Evolutionary conservation across 139 green algal species (phyloP), one percentile per base, ranked within the genome.

Genomic region (Diplosphaera chodatii): DNA sequence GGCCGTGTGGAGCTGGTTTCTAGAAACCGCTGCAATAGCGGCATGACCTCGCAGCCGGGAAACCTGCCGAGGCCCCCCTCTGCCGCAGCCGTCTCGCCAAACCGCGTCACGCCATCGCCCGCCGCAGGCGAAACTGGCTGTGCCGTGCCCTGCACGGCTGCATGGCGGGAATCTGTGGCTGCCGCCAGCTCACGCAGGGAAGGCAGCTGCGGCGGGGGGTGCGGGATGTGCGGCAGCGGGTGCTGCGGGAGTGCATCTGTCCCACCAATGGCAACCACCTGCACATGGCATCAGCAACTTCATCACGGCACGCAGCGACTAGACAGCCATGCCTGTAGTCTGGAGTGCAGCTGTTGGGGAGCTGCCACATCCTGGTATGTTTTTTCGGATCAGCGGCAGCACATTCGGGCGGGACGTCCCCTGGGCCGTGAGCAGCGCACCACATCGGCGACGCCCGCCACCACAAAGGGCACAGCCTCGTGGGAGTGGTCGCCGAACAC

Each of bases 401-500:
- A n/a, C n/a, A n/a, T n/a, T n/a, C n/a, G n/a, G n/a, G n/a, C n/a
- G n/a, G n/a, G 37, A 48, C 10, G 37, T 48, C 10, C 37, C 6
- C n/a, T n/a, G n/a, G n/a, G 37, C 66, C 34, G n/a, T n/a, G n/a
- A n/a, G n/a, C n/a, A n/a, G n/a, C n/a, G n/a, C n/a, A 85, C 77
- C 59, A 78, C 76, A 31, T 85, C 28, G 4, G 37, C n/a, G 6
- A 91, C 37, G 23, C 79, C 75, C 22, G 85, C 84, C 13, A 93
- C 75, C 16, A 79, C 83, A 72, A 98, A 89, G 0, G 94, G 94
- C 48, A 98, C 94, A 2, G 94, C 91, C 77, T 98, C 94, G 69
- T 92, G 77, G 0, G 86, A 94, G 74, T 98, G 94, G 78, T 98
- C 94, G 15, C 93, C 92, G 80, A 93, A 97, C 55, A 90, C 68